phyloP scores from a whole-genome alignment of 179 eudicot species.

The Amaranthus tricolor region DNA sequence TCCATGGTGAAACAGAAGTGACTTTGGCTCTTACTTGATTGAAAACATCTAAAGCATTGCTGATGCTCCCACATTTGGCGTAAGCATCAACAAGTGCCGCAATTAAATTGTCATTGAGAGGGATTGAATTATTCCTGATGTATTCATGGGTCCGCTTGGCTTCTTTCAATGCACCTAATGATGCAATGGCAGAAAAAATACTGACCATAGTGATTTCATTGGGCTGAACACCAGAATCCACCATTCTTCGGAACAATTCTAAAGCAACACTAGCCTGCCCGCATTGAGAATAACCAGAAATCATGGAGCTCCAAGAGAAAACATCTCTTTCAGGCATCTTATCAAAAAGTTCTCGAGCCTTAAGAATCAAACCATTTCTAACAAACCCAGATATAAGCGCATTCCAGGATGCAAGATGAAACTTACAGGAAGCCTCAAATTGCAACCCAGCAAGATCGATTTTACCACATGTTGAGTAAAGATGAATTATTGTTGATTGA shows the following conservation, averaged over 20 bases:
- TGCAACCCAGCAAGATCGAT: slow-evolving; percentile 59
- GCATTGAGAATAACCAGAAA: slow-evolving; percentile 76
- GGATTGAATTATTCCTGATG: slow-evolving; percentile 50
- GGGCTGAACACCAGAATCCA: slow-evolving; percentile 51
- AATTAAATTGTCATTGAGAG: slow-evolving; percentile 62
- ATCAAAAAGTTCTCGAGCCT: slow-evolving; percentile 34
- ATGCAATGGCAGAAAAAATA: slow-evolving; percentile 78
- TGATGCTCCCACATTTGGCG: slow-evolving; percentile 88
- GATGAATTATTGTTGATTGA: slow-evolving; percentile 75
- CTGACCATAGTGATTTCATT: slow-evolving; percentile 90
- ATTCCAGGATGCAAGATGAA: slow-evolving; percentile 60
- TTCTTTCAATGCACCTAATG: slow-evolving; percentile 53
- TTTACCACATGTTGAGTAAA: slow-evolving; percentile 59
- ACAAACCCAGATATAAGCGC: slow-evolving; percentile 45
- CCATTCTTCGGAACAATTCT: slow-evolving; percentile 71
- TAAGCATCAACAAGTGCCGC: slow-evolving; percentile 90
- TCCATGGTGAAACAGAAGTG: slow-evolving; percentile 79
- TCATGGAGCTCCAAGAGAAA: slow-evolving; percentile 95
- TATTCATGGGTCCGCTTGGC: slow-evolving; percentile 79
- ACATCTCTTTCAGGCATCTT: slow-evolving; percentile 62
- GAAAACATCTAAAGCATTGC: slow-evolving; percentile 62
- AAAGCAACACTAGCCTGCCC: slow-evolving; percentile 58
- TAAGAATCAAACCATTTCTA: slow-evolving; percentile 37
- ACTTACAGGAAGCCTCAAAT: slow-evolving; percentile 59
- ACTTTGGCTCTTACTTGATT: slow-evolving; percentile 37